phyloP scores from a whole-genome alignment of 306 rosid genomes.

The Fagus crenata region DNA sequence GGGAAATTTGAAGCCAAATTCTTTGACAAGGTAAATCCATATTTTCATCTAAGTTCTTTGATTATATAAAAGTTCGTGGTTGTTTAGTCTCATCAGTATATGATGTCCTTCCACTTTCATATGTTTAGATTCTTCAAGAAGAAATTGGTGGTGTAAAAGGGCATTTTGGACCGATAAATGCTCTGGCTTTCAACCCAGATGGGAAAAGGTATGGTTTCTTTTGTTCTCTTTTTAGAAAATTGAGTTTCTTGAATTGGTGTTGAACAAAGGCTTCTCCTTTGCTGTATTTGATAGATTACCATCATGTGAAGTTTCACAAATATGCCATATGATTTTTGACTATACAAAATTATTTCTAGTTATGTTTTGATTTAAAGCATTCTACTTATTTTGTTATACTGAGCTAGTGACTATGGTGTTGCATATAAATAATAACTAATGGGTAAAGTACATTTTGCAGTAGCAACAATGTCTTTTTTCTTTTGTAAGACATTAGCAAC shows the following conservation, averaged over 20 bases:
- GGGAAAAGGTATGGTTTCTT: constrained; percentile 68
- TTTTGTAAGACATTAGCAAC: too few relatives aligned
- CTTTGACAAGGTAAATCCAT: constrained; percentile 63
- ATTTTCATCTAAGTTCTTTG: not conserved
- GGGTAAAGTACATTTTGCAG: too few relatives aligned
- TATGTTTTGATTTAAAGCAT: too few relatives aligned
- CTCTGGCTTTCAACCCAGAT: constrained; percentile 92
- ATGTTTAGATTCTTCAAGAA: constrained; percentile 82
- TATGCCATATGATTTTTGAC: too few relatives aligned
- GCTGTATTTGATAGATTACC: too few relatives aligned
- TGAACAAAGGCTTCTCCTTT: not conserved
- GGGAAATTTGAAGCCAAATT: constrained; percentile 96
- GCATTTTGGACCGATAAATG: constrained; percentile 97
- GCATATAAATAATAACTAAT: too few relatives aligned
- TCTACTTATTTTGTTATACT: too few relatives aligned
- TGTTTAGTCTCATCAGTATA: constrained; percentile 2
- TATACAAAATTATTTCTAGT: too few relatives aligned
- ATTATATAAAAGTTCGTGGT: not conserved
- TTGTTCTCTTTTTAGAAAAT: not conserved
- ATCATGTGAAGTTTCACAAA: too few relatives aligned
- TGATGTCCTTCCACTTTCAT: constrained; percentile 17
- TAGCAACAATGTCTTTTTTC: too few relatives aligned
- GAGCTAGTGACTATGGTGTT: too few relatives aligned
- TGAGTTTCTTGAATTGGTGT: not conserved
- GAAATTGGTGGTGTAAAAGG: constrained; percentile 99